A percentile compares a stretch with the other conserved stretches of the same genome.
Evolutionary conservation across 163 green algal genomes (phyloP).

Genomic region (Volvox carteri): DNA sequence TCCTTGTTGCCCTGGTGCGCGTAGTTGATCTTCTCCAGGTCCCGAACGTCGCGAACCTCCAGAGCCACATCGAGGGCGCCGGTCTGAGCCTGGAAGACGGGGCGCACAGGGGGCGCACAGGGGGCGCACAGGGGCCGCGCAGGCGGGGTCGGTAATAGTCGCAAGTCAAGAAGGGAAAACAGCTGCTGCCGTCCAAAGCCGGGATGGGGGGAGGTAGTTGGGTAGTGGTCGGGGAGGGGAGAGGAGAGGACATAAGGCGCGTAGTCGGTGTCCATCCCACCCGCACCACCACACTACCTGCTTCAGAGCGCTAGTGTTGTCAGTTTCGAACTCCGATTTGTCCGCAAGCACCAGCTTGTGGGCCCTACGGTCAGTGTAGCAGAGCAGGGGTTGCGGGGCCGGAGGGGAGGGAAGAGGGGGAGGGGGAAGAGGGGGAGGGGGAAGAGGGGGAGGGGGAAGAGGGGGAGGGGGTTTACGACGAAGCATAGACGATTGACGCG

Average conservation of each 20-base stretch:
- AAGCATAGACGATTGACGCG: neutral
- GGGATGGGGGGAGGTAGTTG: no score
- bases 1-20: constrained; percentile 37
- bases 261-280: neutral
- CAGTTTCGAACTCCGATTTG: neutral
- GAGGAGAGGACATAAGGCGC: no score
- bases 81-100: neutral
- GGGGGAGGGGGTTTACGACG: neutral
- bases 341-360: constrained; percentile 17
- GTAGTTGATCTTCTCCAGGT: constrained; percentile 47
- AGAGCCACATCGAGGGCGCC: constrained; percentile 24
- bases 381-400: no score
- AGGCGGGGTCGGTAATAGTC: no score
- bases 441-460: neutral
- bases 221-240: no score
- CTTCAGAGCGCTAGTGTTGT: constrained; percentile 15
- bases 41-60: neutral
- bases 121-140: no score
- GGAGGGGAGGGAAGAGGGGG: neutral
- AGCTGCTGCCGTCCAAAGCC: no score
- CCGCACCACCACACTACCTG: neutral
- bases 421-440: no score
- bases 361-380: no score
- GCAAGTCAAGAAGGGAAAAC: no score
- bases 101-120: no score